phyloP scores from a whole-genome alignment of 1,284 basidiomycete species.

The Ustilago bromivora region DNA sequence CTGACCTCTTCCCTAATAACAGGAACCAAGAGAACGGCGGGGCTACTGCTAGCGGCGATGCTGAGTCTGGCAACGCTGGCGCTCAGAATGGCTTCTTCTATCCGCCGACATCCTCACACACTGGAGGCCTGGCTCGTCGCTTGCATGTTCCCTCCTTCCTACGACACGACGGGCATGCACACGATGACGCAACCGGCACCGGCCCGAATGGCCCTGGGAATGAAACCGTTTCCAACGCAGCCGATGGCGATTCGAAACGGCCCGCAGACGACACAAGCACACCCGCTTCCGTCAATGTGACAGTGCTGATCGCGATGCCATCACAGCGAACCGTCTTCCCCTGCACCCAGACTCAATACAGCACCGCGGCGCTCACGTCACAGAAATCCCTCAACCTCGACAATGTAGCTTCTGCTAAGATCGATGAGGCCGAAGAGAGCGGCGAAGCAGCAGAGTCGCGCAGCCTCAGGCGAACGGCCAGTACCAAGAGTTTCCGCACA shows the following conservation, averaged over 20 bases:
- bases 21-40: slow-evolving; percentile 12
- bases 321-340: slow-evolving; percentile 60
- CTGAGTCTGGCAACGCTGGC: not conserved
- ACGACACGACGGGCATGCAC: slow-evolving; percentile 28
- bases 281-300: slow-evolving; percentile 59
- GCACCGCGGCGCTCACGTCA: slow-evolving; percentile 24
- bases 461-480: slow-evolving; percentile 50
- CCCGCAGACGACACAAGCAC: slow-evolving; percentile 24
- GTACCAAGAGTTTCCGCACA: slow-evolving; percentile 57
- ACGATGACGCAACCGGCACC: slow-evolving; percentile 12
- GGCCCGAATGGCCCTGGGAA: not conserved
- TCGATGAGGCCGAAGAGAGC: slow-evolving; percentile 54
- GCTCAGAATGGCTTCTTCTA: slow-evolving; percentile 32
- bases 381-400: slow-evolving; percentile 33
- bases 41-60: slow-evolving; percentile 5
- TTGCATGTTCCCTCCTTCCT: slow-evolving; percentile 48
- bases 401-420: slow-evolving; percentile 23
- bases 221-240: slow-evolving; percentile 13
- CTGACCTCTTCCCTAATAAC: slow-evolving; percentile 35
- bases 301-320: slow-evolving; percentile 65
- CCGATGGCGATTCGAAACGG: slow-evolving; percentile 10
- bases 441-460: slow-evolving; percentile 16
- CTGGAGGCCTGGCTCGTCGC: slow-evolving; percentile 26
- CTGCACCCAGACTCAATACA: slow-evolving; percentile 15
- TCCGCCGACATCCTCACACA: slow-evolving; percentile 20